Evolutionary conservation across 768 basidiomycete species (phyloP), one percentile per base, ranked within the genome.

Genomic region (Pisolithus sp.): DNA sequence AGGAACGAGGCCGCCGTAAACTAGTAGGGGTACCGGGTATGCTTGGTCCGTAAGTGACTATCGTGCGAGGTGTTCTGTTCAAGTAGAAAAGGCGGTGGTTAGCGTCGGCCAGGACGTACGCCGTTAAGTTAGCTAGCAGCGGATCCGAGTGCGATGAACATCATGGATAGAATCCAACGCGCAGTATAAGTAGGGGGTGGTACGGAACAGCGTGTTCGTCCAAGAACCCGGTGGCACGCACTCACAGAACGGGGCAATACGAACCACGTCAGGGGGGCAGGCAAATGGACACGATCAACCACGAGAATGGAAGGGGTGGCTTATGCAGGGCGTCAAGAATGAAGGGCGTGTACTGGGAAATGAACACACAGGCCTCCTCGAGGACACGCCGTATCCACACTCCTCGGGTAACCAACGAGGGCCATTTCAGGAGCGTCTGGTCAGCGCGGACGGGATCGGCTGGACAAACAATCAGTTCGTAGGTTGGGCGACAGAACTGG

Each of bases 41-140:
- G 36, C 53, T 48, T 42, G 49, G 48, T 55, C 46, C 53, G 52
- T 62, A 59, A 57, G 60, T 62, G 58, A 39, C 53, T 51, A 54
- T 57, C 52, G 34, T 26, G 51, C 49, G 47, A 48, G 48, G 28
- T 12, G 43, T n/a, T 44, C 46, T 43, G 44, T 38, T 34, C 28
- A 55, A n/a, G 48, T 28, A 37, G 36, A 31, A 50, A 30, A 21
- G 46, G 44, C 42, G 24, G 42, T 18, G n/a, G 26, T 30, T 15
- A 28, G n/a, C 43, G 53, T 55, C 46, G 41, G 30, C 17, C 31
- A 26, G 49, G 42, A 49, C 17, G 46, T 30, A 21, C 21, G 49
- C 52, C 52, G 17, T 47, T 30, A 10, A 52, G 50, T 55, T 42
- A 41, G 36, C 9, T 2, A 40, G 36, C 20, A 28, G 38, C 28